These are phyloP conservation scores for Candida sp. DNA, from an alignment of 1,139 yeast genomes.

Conservation along the genomic window DNA sequence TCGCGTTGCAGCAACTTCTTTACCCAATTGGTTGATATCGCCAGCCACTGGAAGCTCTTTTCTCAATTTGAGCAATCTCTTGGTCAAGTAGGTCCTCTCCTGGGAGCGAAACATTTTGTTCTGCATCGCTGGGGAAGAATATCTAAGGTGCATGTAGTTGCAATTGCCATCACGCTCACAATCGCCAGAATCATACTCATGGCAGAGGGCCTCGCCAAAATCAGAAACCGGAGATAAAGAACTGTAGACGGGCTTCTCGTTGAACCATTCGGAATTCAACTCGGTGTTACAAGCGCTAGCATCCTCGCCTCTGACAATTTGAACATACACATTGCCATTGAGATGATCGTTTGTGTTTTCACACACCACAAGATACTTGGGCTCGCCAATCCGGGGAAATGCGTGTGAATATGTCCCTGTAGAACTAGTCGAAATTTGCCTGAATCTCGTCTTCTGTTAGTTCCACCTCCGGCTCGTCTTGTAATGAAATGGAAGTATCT, in stretches of 20 bases:
- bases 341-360: conserved; percentile 83
- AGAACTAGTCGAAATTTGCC: conserved; percentile 64
- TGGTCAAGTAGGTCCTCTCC: conserved; percentile 28
- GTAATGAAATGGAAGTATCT: not conserved
- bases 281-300: conserved; percentile 65
- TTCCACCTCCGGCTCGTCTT: not conserved
- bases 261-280: conserved; percentile 84
- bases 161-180: conserved; percentile 86
- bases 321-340: conserved; percentile 84
- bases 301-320: conserved; percentile 55
- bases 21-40: no score
- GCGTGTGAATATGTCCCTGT: conserved; percentile 74
- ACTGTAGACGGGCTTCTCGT: conserved; percentile 78
- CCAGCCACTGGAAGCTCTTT: no score
- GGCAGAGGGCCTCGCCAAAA: conserved; percentile 76
- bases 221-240: conserved; percentile 80
- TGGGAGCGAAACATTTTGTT: conserved; percentile 43
- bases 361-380: conserved; percentile 67
- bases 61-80: conserved; percentile 13
- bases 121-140: conserved; percentile 52
- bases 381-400: conserved; percentile 65
- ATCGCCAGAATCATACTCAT: conserved; percentile 61
- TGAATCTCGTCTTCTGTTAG: conserved; percentile 46
- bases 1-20: not conserved
- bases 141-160: conserved; percentile 82